Evolutionary conservation across 345 rosid species (phyloP).

Genomic region (Citrus maxima): DNA sequence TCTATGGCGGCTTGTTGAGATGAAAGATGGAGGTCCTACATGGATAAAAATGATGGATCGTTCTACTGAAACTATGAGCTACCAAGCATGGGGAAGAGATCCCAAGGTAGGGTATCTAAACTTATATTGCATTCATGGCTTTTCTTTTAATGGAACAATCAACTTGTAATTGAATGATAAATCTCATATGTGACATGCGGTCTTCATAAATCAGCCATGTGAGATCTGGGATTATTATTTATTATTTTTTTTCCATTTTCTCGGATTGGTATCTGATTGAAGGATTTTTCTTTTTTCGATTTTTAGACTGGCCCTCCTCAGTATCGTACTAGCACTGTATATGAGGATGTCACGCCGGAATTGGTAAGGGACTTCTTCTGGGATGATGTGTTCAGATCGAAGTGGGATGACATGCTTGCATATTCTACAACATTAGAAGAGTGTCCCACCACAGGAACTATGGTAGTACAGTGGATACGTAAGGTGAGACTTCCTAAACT

Average conservation of each 20-base stretch:
- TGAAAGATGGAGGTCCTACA: constrained; percentile 69
- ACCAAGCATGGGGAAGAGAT: constrained; percentile 80
- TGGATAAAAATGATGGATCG: constrained; percentile 84
- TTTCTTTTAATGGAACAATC: background rate
- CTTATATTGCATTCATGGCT: background rate
- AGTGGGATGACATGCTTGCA: constrained; percentile 86
- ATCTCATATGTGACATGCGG: background rate
- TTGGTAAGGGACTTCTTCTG: constrained; percentile 74
- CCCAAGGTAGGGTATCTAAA: constrained; percentile 38
- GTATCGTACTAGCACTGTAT: constrained; percentile 58
- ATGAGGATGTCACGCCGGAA: constrained; percentile 69
- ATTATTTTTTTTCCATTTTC: background rate
- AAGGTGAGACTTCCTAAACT: constrained; percentile 36
- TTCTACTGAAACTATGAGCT: constrained; percentile 51
- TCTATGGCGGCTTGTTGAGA: constrained; percentile 57
- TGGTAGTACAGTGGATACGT: constrained; percentile 82
- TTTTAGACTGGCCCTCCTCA: constrained; percentile 70
- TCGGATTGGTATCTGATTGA: background rate
- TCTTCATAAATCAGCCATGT: background rate
- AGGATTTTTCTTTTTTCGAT: background rate
- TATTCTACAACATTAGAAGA: constrained; percentile 47
- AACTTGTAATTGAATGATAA: background rate
- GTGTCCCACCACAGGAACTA: constrained; percentile 60
- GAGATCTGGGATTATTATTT: background rate
- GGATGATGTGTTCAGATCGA: constrained; percentile 72